A percentile compares a stretch with the other conserved stretches of the same genome.
phyloP scores from a whole-genome alignment of 2,329 filamentous ascomycete genomes.

The Xylaria digitata region DNA sequence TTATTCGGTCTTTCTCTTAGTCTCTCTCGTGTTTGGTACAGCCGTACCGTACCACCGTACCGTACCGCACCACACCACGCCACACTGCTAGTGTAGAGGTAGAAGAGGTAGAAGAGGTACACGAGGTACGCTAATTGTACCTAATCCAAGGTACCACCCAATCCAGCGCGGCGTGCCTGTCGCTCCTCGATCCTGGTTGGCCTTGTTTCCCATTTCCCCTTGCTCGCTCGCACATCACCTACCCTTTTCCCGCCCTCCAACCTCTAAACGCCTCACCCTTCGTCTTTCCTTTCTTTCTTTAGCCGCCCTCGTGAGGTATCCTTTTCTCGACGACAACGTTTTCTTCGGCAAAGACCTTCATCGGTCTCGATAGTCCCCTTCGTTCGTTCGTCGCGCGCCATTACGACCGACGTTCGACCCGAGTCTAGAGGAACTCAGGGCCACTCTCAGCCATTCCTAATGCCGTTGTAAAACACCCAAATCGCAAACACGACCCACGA shows the following conservation, averaged over 20 bases:
- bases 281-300: constrained; percentile 49
- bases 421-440: constrained; percentile 43
- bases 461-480: constrained; percentile 47
- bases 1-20: constrained; percentile 12
- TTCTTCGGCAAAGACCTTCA: constrained; percentile 44
- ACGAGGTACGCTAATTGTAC: too few species aligned
- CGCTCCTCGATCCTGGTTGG: constrained; percentile 17
- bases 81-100: neutral
- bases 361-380: constrained; percentile 44
- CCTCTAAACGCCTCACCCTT: constrained; percentile 48
- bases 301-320: constrained; percentile 50
- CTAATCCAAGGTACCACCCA: neutral
- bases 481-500: constrained; percentile 45
- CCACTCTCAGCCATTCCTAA: constrained; percentile 41
- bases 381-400: constrained; percentile 40
- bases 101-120: neutral
- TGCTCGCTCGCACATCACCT: constrained; percentile 41
- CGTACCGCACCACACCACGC: constrained; percentile 14
- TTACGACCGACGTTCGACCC: constrained; percentile 43
- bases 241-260: constrained; percentile 44
- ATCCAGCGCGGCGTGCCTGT: constrained; percentile 4
- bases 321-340: constrained; percentile 49
- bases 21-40: constrained; percentile 32
- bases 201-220: constrained; percentile 47
- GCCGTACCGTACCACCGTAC: constrained; percentile 18